Conservation (phyloP, 257 asterid species). For the Solanum chmielewskii region DNA sequence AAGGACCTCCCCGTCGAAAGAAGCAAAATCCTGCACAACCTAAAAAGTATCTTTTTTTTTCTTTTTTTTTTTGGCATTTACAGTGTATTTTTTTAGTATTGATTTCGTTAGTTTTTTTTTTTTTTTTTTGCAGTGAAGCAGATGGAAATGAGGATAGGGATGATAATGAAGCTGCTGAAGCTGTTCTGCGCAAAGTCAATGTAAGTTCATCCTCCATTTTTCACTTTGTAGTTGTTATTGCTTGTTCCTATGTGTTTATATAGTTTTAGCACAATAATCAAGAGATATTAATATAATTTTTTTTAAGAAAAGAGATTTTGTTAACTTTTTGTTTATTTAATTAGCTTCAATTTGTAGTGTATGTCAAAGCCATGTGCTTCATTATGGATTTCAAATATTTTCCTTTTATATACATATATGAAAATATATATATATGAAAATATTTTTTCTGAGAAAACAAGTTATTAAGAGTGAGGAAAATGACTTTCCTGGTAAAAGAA, state of each 20-base stretch:
- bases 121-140: neutral
- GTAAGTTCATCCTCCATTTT: conserved; percentile 18
- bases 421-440: too few relatives aligned
- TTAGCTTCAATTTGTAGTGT: neutral
- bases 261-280: neutral
- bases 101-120: neutral
- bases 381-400: neutral
- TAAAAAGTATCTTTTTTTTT: conserved; percentile 9
- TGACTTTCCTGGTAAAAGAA: neutral
- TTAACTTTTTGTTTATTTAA: neutral
- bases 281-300: neutral
- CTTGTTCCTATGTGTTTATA: neutral
- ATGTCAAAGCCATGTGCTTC: neutral
- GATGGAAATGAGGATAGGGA: conserved; percentile 17
- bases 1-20: conserved; percentile 32
- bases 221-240: neutral
- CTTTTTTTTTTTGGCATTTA: neutral
- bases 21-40: neutral
- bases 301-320: neutral
- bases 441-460: neutral
- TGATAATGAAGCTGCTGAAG: conserved; percentile 9
- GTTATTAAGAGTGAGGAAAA: neutral
- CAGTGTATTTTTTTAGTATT: neutral
- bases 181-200: conserved; percentile 21
- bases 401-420: neutral